Conservation (phyloP, 2,329 filamentous ascomycete species). For the Colletotrichum coccodes region DNA sequence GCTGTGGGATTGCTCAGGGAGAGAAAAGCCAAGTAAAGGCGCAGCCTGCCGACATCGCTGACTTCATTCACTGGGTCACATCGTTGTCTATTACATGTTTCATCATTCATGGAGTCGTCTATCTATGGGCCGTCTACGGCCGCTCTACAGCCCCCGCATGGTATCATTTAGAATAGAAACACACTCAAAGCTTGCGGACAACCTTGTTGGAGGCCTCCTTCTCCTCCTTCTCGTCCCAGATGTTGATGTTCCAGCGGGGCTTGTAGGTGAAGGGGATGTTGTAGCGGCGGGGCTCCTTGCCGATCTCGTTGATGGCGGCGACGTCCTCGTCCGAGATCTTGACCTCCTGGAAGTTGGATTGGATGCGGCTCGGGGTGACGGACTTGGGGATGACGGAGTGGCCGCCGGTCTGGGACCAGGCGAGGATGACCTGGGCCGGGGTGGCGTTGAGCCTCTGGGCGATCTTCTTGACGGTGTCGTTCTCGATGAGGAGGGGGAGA, state of each 20-base stretch:
- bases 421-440: conserved; percentile 58
- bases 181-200: conserved; percentile 42
- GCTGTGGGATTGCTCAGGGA: too few species aligned
- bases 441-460: conserved; percentile 59
- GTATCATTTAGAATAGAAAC: conserved; percentile 15
- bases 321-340: conserved; percentile 69
- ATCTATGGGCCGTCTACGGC: not conserved
- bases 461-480: conserved; percentile 64
- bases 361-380: conserved; percentile 74
- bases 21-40: too few species aligned
- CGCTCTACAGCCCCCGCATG: conserved; percentile 3
- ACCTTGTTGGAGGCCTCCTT: conserved; percentile 59
- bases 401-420: conserved; percentile 69
- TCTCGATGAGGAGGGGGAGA: conserved; percentile 66
- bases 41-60: not conserved
- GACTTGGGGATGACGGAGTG: conserved; percentile 82
- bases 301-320: conserved; percentile 69
- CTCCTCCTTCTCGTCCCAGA: conserved; percentile 65
- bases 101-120: conserved; percentile 27
- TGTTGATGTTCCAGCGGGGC: conserved; percentile 62
- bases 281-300: conserved; percentile 58
- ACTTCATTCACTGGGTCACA: not conserved
- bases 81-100: not conserved
- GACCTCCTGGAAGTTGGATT: conserved; percentile 75
- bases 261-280: conserved; percentile 56